These are phyloP conservation scores for Leptographium lundbergii DNA, from an alignment of 2,329 filamentous ascomycete species.

Conservation along the genomic window DNA sequence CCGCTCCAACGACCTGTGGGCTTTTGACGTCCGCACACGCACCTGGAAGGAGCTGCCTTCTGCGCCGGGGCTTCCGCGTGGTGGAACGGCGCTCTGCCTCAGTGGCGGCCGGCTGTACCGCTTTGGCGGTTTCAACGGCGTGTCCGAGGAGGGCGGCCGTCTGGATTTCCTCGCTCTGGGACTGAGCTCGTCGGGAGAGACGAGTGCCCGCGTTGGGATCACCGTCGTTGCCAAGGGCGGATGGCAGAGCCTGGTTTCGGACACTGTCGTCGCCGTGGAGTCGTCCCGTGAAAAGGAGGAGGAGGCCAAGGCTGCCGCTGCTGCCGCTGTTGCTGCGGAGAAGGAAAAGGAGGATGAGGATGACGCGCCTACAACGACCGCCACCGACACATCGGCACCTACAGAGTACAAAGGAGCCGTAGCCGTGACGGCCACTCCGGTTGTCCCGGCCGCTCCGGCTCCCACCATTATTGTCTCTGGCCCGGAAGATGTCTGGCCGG, in stretches of 20 bases:
- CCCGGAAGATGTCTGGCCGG: constrained; percentile 28
- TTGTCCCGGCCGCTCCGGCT: background rate
- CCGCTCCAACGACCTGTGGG: constrained; percentile 60
- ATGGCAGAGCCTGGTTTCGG: constrained; percentile 33
- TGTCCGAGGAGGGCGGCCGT: constrained; percentile 54
- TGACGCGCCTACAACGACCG: constrained; percentile 1
- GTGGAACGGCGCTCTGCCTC: constrained; percentile 55
- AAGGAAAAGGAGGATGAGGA: constrained; percentile 9
- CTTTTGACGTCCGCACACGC: constrained; percentile 52
- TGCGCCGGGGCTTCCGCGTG: constrained; percentile 54
- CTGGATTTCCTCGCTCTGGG: constrained; percentile 53
- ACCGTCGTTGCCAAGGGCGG: constrained; percentile 33
- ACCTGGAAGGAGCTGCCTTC: constrained; percentile 56
- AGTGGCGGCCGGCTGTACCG: constrained; percentile 55
- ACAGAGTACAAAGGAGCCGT: constrained; percentile 18
- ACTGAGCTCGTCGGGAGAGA: constrained; percentile 43
- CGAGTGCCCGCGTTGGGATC: constrained; percentile 31
- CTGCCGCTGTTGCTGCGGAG: constrained; percentile 2
- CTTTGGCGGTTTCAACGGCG: constrained; percentile 70
- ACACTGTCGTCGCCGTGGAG: constrained; percentile 8
- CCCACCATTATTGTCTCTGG: constrained; percentile 9
- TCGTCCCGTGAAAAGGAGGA: constrained; percentile 14
- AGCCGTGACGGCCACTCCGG: background rate
- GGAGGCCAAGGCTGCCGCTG: constrained; percentile 13
- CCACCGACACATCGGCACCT: background rate